Percentiles rank a stretch among this genome's conserved stretches.
phyloP scores from a whole-genome alignment of 495 filamentous ascomycete genomes.

The Margaritispora aquatica region DNA sequence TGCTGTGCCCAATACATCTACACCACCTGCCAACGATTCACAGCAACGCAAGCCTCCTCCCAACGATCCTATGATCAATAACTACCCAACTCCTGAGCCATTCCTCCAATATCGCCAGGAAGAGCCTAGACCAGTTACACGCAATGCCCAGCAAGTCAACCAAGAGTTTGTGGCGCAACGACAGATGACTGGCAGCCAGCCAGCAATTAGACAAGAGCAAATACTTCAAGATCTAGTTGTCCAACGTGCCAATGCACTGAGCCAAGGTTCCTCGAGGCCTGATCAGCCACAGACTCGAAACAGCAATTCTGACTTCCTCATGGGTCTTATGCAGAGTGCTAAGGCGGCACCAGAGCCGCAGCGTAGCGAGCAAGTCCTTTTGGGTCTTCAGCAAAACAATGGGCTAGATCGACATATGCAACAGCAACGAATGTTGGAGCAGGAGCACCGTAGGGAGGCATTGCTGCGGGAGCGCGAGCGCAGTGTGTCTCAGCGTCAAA shows the following conservation, averaged over 20 bases:
- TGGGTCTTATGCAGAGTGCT: slow-evolving; percentile 46
- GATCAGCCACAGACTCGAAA: slow-evolving; percentile 33
- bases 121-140: slow-evolving; percentile 17
- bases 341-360: slow-evolving; percentile 34
- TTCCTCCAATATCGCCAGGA: slow-evolving; percentile 22
- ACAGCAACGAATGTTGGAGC: slow-evolving; percentile 25
- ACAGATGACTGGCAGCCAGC: slow-evolving; percentile 31
- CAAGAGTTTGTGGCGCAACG: slow-evolving; percentile 41
- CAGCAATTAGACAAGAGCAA: slow-evolving; percentile 41
- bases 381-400: slow-evolving; percentile 19
- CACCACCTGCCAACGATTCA: slow-evolving; percentile 17
- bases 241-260: slow-evolving; percentile 39
- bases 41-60: slow-evolving; percentile 21
- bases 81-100: slow-evolving; percentile 7
- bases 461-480: slow-evolving; percentile 30
- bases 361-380: slow-evolving; percentile 19
- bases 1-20: slow-evolving; percentile 5
- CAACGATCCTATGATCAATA: slow-evolving; percentile 3
- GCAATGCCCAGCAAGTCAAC: slow-evolving; percentile 26
- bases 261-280: slow-evolving; percentile 33
- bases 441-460: slow-evolving; percentile 36
- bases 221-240: slow-evolving; percentile 47
- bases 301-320: slow-evolving; percentile 47
- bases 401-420: slow-evolving; percentile 22
- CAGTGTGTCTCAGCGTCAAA: slow-evolving; percentile 30